Base-by-base conservation (phyloP, 2,329 filamentous ascomycete genomes). In the Orbilia quercus region DNA sequence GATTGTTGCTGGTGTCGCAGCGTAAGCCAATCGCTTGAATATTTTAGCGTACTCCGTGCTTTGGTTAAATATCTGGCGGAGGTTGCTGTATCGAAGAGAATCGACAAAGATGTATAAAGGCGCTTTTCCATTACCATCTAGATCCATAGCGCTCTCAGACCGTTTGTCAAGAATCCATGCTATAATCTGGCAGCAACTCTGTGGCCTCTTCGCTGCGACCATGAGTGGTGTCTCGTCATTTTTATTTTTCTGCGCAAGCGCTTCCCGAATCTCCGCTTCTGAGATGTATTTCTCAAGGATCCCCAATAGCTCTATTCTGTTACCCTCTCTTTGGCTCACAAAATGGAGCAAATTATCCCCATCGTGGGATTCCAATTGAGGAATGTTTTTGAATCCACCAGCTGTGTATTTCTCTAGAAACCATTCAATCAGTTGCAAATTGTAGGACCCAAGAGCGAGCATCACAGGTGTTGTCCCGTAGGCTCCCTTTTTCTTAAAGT, bases 321-420 rank as follows among this genome's bases (percentile, higher is more conserved):
- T n/a, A n/a, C n/a, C 14, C 11, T 23, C 4, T 18, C 3, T n/a
- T 18, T 42, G 16, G 42, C 16, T 9, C 9, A 57, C 7, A 7
- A 25, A 44, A 12, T 57, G 36, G 7, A 57, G 25, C 12, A 57
- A 7, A 44, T 59, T 59, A 5, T 38, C 55, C 7, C 23, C 40
- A 12, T 5, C 4, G 16, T n/a, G 20, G 42, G n/a, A 7, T 45
- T 45, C 42, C 12, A 16, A 9, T 18, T 22, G 2, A 20, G 20
- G 42, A 12, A 45, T 45, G 4, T 12, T 2, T 16, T 45, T 12
- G 36, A 7, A 11, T 53, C 23, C 25, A 6, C 18, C 7, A 16
- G 23, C 18, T 22, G 14, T 25, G 12, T 47, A 59, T 48, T 36
- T 59, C 18, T 48, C 5, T 1, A 59, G 20, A 11, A 48, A 1